These are phyloP conservation scores for Xylariales sp. DNA, from an alignment of 2,329 filamentous ascomycete species.

Conservation along the genomic window DNA sequence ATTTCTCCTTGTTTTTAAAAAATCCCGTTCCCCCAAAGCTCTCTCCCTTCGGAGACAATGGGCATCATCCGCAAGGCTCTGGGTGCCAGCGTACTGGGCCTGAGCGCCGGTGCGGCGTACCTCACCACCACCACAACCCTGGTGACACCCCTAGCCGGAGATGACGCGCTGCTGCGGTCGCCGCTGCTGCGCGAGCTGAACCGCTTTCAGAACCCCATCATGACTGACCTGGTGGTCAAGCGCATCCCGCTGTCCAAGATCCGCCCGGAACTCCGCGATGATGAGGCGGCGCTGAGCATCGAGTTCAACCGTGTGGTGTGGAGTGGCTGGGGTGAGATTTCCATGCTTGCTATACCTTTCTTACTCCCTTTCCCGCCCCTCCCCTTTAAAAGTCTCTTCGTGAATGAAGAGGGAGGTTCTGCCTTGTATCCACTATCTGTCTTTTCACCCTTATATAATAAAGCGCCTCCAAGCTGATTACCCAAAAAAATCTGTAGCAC, in stretches of 20 bases:
- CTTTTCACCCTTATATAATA: too few relatives aligned
- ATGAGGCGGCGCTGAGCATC: conserved; percentile 10
- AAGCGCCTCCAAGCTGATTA: background rate
- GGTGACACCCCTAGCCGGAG: conserved; percentile 8
- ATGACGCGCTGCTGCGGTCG: conserved; percentile 11
- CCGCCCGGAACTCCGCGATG: conserved; percentile 12
- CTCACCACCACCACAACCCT: conserved; percentile 10
- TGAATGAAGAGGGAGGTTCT: too few relatives aligned
- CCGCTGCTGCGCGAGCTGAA: conserved; percentile 9
- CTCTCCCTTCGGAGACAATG: background rate
- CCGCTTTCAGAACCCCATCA: conserved; percentile 9
- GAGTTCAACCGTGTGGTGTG: conserved; percentile 13
- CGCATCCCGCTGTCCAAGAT: conserved; percentile 12
- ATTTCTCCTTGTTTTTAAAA: too few relatives aligned
- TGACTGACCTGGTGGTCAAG: conserved; percentile 12
- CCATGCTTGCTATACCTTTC: background rate
- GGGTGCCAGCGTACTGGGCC: background rate
- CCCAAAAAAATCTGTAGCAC: conserved; percentile 7
- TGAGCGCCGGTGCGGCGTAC: conserved; percentile 6
- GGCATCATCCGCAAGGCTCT: background rate
- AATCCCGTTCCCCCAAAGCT: too few relatives aligned
- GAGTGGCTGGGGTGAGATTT: conserved; percentile 13
- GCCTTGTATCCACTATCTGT: too few relatives aligned
- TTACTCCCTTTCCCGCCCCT: too few relatives aligned
- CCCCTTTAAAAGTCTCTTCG: too few relatives aligned